Evolutionary conservation across 2,329 filamentous ascomycete species (phyloP), one percentile per base, ranked within the genome.

Genomic region (Botrytis byssoidea): DNA sequence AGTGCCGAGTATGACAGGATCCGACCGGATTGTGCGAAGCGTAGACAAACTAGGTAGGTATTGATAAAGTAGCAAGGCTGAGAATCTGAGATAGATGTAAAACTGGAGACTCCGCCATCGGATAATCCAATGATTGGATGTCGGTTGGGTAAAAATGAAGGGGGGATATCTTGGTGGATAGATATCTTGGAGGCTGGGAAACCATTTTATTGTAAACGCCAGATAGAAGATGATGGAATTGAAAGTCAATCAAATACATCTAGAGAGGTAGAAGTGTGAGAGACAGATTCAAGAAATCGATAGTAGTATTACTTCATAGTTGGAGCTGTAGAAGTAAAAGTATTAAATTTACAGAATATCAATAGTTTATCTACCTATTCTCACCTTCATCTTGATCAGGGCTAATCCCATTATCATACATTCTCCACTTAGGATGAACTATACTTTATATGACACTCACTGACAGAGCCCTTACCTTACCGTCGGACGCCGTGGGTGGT

Each of bases 161-260:
- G 48, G 32, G 35, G 35, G 48, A 20, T 29, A 22, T 68, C 25
- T 51, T 51, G 48, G 25, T n/a, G 48, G 48, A n/a, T n/a, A 10
- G 48, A 51, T 57, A 72, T 72, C 10, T 67, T 37, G 70, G 63
- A 37, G 63, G 70, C 60, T 67, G 68, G 68, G 51, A 40, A 60
- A 35, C 20, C 16, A 37, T 70, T n/a, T 61, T 35, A 35, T 46
- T 46, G 67, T 29, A 44, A 14, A 48, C 29, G 51, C 32, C 16
- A 29, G 16, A 42, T 42, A 2, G 46, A 22, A 57, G 51, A 68
- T 35, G 25, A 68, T 57, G 32, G n/a, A 48, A 35, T 8, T 22
- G 25, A 1, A 64, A 57, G 51, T 29, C 2, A 8, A 18, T 18
- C 6, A 1, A 0, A 57, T 29, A 29, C 51, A 25, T 40, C 6